A percentile compares a stretch with the other conserved stretches of the same genome.
These are phyloP conservation scores for Aegilops tauschii DNA, from an alignment of 176 grass and related monocot species.

Conservation along the genomic window DNA sequence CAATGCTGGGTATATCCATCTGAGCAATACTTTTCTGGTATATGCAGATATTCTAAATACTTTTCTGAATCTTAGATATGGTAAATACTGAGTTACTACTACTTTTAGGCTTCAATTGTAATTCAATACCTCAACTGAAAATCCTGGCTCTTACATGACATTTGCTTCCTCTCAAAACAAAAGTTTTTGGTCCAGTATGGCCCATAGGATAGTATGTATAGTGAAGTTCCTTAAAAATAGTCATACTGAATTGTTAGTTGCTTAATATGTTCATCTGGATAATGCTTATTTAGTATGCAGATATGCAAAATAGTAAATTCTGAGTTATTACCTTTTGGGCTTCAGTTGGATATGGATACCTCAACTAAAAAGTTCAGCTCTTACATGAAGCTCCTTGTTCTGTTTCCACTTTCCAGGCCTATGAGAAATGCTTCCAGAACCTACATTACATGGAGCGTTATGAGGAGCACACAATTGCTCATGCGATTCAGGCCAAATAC, in stretches of 20 bases:
- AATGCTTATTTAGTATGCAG: neutral
- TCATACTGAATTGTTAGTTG: neutral
- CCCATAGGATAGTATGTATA: neutral
- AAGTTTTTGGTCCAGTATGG: neutral
- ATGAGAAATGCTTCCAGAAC: slow-evolving; percentile 98
- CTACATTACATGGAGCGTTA: slow-evolving; percentile 96
- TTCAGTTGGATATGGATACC: neutral
- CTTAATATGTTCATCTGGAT: neutral
- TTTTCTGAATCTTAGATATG: neutral
- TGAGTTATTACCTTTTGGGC: neutral
- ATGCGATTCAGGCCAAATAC: slow-evolving; percentile 90
- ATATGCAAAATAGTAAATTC: neutral
- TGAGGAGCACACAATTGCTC: slow-evolving; percentile 91
- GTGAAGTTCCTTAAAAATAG: neutral
- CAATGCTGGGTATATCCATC: neutral
- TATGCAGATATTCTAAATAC: neutral
- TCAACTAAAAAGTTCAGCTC: neutral
- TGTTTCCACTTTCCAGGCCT: slow-evolving; percentile 56
- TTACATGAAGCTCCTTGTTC: slow-evolving; percentile 9
- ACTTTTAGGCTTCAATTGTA: neutral
- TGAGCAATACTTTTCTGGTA: neutral
- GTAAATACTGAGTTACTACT: neutral
- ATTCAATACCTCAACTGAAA: neutral
- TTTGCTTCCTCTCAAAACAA: neutral
- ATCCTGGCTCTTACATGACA: neutral